Conservation (phyloP, 352 stramenopile species). For the Globisporangium heterothallicum region DNA sequence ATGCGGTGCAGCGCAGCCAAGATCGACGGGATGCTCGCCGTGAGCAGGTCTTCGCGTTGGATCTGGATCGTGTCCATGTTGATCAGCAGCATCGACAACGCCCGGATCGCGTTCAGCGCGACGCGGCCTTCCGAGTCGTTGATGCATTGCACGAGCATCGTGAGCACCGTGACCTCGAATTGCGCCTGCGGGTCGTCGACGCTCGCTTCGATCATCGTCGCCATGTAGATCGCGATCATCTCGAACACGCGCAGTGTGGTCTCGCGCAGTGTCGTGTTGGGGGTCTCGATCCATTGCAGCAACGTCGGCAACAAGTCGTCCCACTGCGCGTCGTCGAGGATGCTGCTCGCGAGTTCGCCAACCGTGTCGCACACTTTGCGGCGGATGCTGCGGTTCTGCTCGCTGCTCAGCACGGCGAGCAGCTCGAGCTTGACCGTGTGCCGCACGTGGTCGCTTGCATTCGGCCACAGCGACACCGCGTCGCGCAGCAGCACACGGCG, state of each 20-base stretch:
- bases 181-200: slow-evolving; percentile 15
- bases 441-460: slow-evolving; percentile 41
- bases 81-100: slow-evolving; percentile 68
- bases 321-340: slow-evolving; percentile 80
- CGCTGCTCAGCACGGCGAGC: slow-evolving; percentile 49
- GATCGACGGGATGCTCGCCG: slow-evolving; percentile 43
- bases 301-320: slow-evolving; percentile 65
- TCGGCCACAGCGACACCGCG: slow-evolving; percentile 70
- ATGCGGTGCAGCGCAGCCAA: slow-evolving; percentile 49
- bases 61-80: slow-evolving; percentile 63
- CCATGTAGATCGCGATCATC: slow-evolving; percentile 78
- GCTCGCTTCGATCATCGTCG: slow-evolving; percentile 37
- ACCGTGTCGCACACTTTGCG: slow-evolving; percentile 83
- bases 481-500: slow-evolving; percentile 73
- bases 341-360: slow-evolving; percentile 69
- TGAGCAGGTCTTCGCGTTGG: slow-evolving; percentile 46
- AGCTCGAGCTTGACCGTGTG: slow-evolving; percentile 52
- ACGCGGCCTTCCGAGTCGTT: slow-evolving; percentile 54
- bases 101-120: slow-evolving; percentile 63
- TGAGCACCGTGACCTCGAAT: slow-evolving; percentile 49
- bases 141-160: slow-evolving; percentile 46
- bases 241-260: slow-evolving; percentile 69
- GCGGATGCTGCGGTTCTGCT: slow-evolving; percentile 71
- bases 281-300: slow-evolving; percentile 49
- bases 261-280: slow-evolving; percentile 53